These are phyloP conservation scores for Cymodocea nodosa DNA, from an alignment of 116 monocot genomes.

Conservation along the genomic window DNA sequence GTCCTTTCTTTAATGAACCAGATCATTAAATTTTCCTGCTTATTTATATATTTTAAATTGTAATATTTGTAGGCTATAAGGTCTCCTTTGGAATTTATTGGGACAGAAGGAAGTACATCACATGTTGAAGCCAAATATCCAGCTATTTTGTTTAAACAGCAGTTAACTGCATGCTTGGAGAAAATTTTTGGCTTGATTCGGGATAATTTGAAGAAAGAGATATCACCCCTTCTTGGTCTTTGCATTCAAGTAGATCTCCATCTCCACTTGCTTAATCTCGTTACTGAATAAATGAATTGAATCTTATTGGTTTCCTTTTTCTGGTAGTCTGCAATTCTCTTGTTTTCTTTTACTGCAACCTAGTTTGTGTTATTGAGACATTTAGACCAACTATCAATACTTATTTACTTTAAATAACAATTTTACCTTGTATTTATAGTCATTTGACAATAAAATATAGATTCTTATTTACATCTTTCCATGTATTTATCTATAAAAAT, in stretches of 20 bases:
- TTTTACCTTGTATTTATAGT: too few species aligned
- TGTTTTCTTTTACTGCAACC: too few species aligned
- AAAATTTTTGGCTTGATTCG: conserved; percentile 92
- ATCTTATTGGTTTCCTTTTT: not conserved
- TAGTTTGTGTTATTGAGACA: too few species aligned
- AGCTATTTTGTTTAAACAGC: conserved; percentile 94
- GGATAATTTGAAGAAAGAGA: conserved; percentile 91
- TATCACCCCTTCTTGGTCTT: conserved; percentile 65
- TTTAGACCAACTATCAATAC: too few species aligned
- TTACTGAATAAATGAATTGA: too few species aligned
- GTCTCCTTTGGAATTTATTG: conserved; percentile 40
- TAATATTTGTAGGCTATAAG: conserved; percentile 24
- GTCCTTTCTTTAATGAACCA: conserved; percentile 1
- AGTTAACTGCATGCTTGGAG: conserved; percentile 85
- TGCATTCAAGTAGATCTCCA: conserved; percentile 73
- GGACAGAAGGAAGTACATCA: conserved; percentile 36
- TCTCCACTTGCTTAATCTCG: too few species aligned
- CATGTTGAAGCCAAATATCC: conserved; percentile 84
- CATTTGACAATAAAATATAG: too few species aligned
- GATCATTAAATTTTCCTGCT: not conserved
- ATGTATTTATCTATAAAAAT: too few species aligned
- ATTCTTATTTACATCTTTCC: too few species aligned
- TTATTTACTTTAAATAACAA: too few species aligned
- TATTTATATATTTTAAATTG: not conserved
- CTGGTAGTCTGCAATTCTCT: not conserved